phyloP scores from a whole-genome alignment of 78 protist genomes.

The Chrysochromulina parva region DNA sequence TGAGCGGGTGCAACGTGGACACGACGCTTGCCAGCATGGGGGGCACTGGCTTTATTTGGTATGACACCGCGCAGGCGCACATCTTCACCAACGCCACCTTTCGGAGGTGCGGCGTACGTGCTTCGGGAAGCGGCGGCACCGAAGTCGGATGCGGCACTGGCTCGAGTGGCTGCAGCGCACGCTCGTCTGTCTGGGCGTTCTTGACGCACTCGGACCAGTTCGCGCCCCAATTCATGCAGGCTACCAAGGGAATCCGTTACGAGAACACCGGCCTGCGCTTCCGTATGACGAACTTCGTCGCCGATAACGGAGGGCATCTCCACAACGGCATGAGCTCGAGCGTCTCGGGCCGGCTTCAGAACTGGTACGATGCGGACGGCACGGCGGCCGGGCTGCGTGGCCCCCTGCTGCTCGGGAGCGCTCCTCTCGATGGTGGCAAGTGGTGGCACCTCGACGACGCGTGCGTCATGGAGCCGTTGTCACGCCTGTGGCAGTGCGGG shows the following conservation, averaged over 20 bases:
- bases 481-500: background rate
- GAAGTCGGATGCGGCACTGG: background rate
- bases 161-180: background rate
- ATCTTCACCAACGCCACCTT: background rate
- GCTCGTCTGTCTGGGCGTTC: background rate
- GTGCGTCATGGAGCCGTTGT: background rate
- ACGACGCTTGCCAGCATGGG: too few relatives aligned
- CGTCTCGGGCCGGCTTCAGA: background rate
- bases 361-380: slow-evolving; percentile 11
- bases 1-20: background rate
- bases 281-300: background rate
- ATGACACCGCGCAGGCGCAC: slow-evolving; percentile 1
- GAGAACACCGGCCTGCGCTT: background rate
- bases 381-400: background rate
- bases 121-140: background rate
- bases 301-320: background rate
- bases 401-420: background rate
- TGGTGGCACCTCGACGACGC: slow-evolving; percentile 26
- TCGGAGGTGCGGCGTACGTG: background rate
- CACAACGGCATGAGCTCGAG: background rate
- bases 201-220: slow-evolving; percentile 10
- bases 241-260: background rate
- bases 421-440: background rate
- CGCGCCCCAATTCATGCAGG: slow-evolving; percentile 25
- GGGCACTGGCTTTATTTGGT: slow-evolving; percentile 10